Percentiles rank a stretch among this genome's conserved stretches.
phyloP scores from a whole-genome alignment of 768 basidiomycete species.

The Pleurotus tuber-regium region DNA sequence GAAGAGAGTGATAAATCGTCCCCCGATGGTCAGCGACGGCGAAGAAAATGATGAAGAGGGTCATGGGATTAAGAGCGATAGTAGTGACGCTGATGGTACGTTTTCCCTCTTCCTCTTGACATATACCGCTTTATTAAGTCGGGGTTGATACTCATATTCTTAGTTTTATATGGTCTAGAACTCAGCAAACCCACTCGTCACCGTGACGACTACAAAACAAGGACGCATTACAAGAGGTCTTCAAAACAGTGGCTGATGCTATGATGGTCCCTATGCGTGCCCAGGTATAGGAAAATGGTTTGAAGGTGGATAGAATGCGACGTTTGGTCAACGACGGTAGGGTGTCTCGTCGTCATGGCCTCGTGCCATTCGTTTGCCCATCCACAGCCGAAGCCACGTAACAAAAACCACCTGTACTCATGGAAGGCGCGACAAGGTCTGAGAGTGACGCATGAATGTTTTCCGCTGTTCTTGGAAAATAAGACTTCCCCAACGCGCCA shows the following conservation, averaged over 20 bases:
- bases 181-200: constrained; percentile 51
- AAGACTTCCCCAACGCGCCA: background rate
- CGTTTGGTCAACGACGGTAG: constrained; percentile 69
- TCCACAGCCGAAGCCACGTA: background rate
- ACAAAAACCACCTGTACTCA: background rate
- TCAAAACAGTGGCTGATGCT: constrained; percentile 47
- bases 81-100: constrained; percentile 58
- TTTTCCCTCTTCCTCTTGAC: constrained; percentile 11
- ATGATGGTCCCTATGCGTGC: constrained; percentile 68
- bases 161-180: constrained; percentile 28
- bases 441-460: background rate
- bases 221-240: too few relatives aligned
- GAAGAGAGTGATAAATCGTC: constrained; percentile 81
- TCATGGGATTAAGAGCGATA: constrained; percentile 36
- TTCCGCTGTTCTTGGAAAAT: background rate
- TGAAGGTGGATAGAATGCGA: constrained; percentile 44
- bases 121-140: too few relatives aligned
- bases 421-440: background rate
- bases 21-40: constrained; percentile 46
- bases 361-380: too few relatives aligned
- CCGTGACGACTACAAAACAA: too few relatives aligned
- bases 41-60: constrained; percentile 46
- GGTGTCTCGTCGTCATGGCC: constrained; percentile 14
- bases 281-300: constrained; percentile 24
- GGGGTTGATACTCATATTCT: too few relatives aligned